These are phyloP conservation scores for Suhomyces pyralidae DNA, from an alignment of 805 yeast genomes.

Conservation along the genomic window DNA sequence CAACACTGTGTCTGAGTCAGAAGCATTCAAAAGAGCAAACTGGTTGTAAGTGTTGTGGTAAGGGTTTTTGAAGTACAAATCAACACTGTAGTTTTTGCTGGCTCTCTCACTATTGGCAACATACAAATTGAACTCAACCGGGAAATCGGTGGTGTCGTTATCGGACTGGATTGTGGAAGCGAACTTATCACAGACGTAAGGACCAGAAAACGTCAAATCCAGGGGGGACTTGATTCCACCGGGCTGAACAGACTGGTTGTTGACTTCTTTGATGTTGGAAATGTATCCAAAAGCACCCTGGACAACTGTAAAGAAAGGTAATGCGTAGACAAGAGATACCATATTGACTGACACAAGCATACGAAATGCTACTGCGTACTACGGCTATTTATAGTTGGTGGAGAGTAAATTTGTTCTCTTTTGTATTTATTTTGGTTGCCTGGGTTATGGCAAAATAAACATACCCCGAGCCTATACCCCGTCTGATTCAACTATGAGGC, in stretches of 20 bases:
- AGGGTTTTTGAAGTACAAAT: conserved; percentile 15
- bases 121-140: conserved; percentile 15
- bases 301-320: neutral
- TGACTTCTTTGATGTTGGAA: conserved; percentile 7
- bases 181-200: conserved; percentile 17
- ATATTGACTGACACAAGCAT: neutral
- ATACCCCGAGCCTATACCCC: neutral
- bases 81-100: conserved; percentile 15
- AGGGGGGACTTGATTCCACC: conserved; percentile 10
- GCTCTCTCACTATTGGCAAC: conserved; percentile 8
- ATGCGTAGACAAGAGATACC: neutral
- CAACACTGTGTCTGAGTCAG: conserved; percentile 7
- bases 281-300: conserved; percentile 1
- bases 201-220: conserved; percentile 12
- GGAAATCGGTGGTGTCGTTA: conserved; percentile 15
- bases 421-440: neutral
- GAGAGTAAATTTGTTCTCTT: neutral
- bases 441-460: neutral
- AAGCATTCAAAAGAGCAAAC: conserved; percentile 10
- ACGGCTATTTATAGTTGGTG: neutral
- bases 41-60: conserved; percentile 6
- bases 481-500: neutral
- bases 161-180: conserved; percentile 11
- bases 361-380: neutral
- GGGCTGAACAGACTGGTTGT: neutral